Evolutionary conservation across 2,329 filamentous ascomycete genomes (phyloP), one percentile per base, ranked within the genome.

Genomic region (Diplocarpon mali): DNA sequence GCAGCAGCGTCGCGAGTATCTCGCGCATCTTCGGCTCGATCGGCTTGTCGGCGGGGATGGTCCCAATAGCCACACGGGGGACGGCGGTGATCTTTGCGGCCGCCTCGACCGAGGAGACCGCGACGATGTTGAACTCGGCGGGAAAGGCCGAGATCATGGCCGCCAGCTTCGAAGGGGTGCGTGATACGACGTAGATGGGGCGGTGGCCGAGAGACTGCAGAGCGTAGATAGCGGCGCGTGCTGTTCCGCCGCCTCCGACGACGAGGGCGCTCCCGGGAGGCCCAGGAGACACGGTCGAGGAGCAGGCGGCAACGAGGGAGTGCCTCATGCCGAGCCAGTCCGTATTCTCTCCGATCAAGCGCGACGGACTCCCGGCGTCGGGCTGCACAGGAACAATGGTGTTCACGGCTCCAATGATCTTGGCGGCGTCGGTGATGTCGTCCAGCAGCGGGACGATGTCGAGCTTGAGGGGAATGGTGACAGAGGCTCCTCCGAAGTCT

Each of bases 311-410:
- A 5, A 54, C 49, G 29, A 98, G 74, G 3, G 85, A 81, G 54
- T 83, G 77, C 2, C 84, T 78, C 79, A 98, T 98, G 50, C 92
- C 92, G 58, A 79, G 75, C 83, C 88, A 98, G 67, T 98, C 92
- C 11, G 92, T 98, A 65, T 98, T 98, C 62, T 89, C 85, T 35
- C 92, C 92, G 13, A 85, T 64, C 2, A 96, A 75, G 3, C 70
- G 73, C 39, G 65, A 38, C 7, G 54, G 45, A 3, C 45, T 39
- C 14, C 50, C 47, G 28, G 44, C 65, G 44, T 69, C 64, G 3
- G 66, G 38, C 1, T 42, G 50, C 2, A 76, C 60, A 0, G 84
- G 80, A 24, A 95, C 77, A 57, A 98, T 83, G 14, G 92, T 98
- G 67, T 98, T 98, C 52, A 96, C 83, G 2, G 92, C 92, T 16